Evolutionary conservation across 139 green algal species (phyloP), one percentile per base, ranked within the genome.

Genomic region (Penium margaritaceum): DNA sequence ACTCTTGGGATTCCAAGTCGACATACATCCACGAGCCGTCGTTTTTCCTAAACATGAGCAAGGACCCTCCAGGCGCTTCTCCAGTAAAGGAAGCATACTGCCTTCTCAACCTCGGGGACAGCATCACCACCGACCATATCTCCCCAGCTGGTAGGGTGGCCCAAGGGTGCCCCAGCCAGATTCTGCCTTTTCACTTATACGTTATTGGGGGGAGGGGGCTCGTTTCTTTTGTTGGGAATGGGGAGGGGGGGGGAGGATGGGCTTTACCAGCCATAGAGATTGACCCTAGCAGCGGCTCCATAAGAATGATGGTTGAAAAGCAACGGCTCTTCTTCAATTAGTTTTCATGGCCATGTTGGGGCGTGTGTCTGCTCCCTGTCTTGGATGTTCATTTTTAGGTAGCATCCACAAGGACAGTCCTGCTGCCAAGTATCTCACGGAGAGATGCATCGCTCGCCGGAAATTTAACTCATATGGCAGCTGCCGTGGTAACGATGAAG

Each of bases 121-220:
- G 37, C 39, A 75, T 80, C 17, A 80, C 73, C 0, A 80, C 73
- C 7, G 73, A 80, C 27, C 73, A 80, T 38, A 80, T 80, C 63
- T 75, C 63, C 3, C 73, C 73, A 17, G 73, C 73, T 33, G 64
- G 64, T 57, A n/a, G n/a, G n/a, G n/a, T n/a, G n/a, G n/a, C n/a
- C n/a, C n/a, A n/a, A n/a, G n/a, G n/a, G n/a, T n/a, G n/a, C n/a
- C n/a, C n/a, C n/a, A n/a, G n/a, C n/a, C n/a, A n/a, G n/a, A n/a
- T n/a, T n/a, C n/a, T n/a, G n/a, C n/a, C n/a, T n/a, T n/a, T n/a
- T n/a, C n/a, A n/a, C n/a, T n/a, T n/a, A n/a, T n/a, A n/a, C n/a
- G n/a, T n/a, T n/a, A n/a, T n/a, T n/a, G n/a, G n/a, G n/a, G n/a
- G n/a, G n/a, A n/a, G n/a, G n/a, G n/a, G n/a, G n/a, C n/a, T n/a